Percentiles rank a stretch among this genome's conserved stretches.
These are phyloP conservation scores for Ustulina deusta DNA, from an alignment of 2,329 filamentous ascomycete genomes.

Conservation along the genomic window DNA sequence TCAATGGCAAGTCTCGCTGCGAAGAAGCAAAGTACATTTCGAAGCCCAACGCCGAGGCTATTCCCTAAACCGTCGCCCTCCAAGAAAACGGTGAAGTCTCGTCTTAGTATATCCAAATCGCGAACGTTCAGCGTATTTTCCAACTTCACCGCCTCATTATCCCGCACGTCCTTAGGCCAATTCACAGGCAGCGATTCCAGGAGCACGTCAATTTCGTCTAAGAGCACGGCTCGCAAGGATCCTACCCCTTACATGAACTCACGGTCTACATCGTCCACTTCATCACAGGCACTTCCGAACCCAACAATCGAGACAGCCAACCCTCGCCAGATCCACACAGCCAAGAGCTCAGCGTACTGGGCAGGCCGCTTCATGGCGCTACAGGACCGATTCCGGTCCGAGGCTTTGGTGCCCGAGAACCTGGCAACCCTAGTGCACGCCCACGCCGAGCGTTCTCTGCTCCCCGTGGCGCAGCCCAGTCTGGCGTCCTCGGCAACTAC, in stretches of 20 bases:
- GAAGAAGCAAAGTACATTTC: conserved; percentile 37
- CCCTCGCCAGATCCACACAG: conserved; percentile 53
- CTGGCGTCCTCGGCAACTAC: conserved; percentile 38
- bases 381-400: conserved; percentile 65
- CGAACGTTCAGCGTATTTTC: conserved; percentile 60
- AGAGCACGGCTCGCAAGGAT: conserved; percentile 25
- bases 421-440: conserved; percentile 42
- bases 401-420: conserved; percentile 52
- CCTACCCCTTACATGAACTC: conserved; percentile 21
- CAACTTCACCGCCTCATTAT: conserved; percentile 60
- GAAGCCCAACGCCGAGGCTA: conserved; percentile 25
- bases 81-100: conserved; percentile 34
- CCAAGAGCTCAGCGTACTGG: conserved; percentile 69
- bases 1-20: conserved; percentile 29
- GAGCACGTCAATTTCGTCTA: conserved; percentile 54
- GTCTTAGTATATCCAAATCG: conserved; percentile 56
- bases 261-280: conserved; percentile 24
- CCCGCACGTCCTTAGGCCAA: conserved; percentile 50
- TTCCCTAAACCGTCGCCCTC: conserved; percentile 17
- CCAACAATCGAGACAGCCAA: conserved; percentile 27
- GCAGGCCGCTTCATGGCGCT: conserved; percentile 69
- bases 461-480: conserved; percentile 29
- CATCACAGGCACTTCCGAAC: conserved; percentile 27
- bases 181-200: conserved; percentile 58
- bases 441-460: conserved; percentile 39